Evolutionary conservation across 2,329 filamentous ascomycete genomes (phyloP), one percentile per base, ranked within the genome.

Genomic region (Cryphonectria nitschkei): DNA sequence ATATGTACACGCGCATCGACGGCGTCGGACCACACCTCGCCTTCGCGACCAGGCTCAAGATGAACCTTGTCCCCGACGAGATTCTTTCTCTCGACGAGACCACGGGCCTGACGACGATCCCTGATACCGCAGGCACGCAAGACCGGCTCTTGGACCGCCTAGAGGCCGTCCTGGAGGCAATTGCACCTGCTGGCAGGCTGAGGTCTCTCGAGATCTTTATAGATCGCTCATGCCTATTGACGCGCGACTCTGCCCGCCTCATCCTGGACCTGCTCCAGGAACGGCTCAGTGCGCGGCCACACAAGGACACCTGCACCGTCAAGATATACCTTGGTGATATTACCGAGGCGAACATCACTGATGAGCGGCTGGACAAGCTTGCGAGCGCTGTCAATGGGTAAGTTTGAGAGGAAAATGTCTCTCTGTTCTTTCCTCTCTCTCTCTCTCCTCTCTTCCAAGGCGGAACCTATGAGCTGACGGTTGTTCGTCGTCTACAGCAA

Each of bases 31-130:
- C 50, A 19, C 39, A 58, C 26, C 39, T 67, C 9, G 39, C 22
- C 14, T 22, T 67, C 19, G 65, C 52, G 39, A 67, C 13, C n/a
- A 56, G n/a, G 13, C n/a, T 67, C 3, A 67, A 61, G 39, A 13
- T 67, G 37, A 60, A 67, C 37, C 16, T 67, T 37, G 39, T 65
- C 14, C 63, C 63, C n/a, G 13, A 64, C n/a, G 37, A 64, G 22
- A n/a, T n/a, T 13, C 37, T 64, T 2, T 43, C 37, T 14, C 37
- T 46, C 26, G 34, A 39, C 22, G 37, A 43, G 13, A 46, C 29
- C 26, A 58, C 29, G 14, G 60, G 34, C 22, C 2, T 41, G n/a
- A 39, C n/a, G 34, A 39, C 60, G 16, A 11, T 39, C 4, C 34
- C 60, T 26, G 60, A 39, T 16, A 7, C 37, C 19, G 61, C 37